A percentile compares a stretch with the other conserved stretches of the same genome.
Conservation (phyloP, 257 asterid species). For the Scutellaria baicalensis region DNA sequence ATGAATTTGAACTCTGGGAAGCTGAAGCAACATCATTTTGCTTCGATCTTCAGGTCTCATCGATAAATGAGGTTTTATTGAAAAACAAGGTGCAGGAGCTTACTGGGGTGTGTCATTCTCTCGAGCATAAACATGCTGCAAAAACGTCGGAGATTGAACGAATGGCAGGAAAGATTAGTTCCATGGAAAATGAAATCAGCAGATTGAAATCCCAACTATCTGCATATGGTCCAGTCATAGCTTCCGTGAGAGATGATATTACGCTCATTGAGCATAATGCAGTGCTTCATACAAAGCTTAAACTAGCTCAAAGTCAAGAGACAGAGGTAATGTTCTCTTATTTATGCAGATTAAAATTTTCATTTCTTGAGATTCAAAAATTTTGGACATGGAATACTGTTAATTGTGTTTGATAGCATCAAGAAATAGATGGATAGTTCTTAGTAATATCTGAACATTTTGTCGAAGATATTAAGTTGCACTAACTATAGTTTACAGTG, state of each 20-base stretch:
- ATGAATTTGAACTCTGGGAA: slow-evolving; percentile 73
- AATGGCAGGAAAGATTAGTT: slow-evolving; percentile 47
- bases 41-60: slow-evolving; percentile 78
- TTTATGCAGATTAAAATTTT: neutral
- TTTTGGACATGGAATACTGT: too few species aligned
- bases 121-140: slow-evolving; percentile 37
- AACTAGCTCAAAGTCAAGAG: slow-evolving; percentile 29
- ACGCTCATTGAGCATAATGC: slow-evolving; percentile 63
- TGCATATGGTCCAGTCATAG: slow-evolving; percentile 55
- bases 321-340: slow-evolving; percentile 43
- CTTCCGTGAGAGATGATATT: slow-evolving; percentile 56
- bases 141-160: slow-evolving; percentile 48
- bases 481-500: too few species aligned
- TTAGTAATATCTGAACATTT: neutral
- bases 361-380: too few species aligned
- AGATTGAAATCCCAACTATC: slow-evolving; percentile 48
- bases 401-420: neutral
- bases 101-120: slow-evolving; percentile 42
- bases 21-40: slow-evolving; percentile 74
- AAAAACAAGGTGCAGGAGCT: slow-evolving; percentile 78
- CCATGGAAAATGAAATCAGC: slow-evolving; percentile 54
- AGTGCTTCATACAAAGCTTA: slow-evolving; percentile 37
- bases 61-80: slow-evolving; percentile 52
- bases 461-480: neutral
- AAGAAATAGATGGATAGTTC: neutral